Conservation (phyloP, 768 basidiomycete genomes). For the Lactarius sanguifluus region DNA sequence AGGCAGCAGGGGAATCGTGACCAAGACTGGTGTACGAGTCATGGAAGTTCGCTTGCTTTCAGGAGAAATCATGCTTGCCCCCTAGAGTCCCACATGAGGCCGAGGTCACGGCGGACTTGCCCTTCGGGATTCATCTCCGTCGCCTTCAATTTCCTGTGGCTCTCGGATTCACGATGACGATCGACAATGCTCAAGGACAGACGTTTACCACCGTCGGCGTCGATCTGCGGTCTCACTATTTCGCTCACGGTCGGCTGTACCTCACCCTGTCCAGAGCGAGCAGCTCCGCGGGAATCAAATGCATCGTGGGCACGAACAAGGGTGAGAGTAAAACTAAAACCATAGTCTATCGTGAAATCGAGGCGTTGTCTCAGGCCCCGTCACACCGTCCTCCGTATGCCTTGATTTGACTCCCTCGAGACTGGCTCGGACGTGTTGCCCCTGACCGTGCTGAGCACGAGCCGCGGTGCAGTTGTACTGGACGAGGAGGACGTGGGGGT, state of each 20-base stretch:
- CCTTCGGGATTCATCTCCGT: background rate
- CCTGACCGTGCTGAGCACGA: conserved; percentile 40
- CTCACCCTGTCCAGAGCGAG: background rate
- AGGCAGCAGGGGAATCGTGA: background rate
- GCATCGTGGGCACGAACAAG: background rate
- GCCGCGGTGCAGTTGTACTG: conserved; percentile 40
- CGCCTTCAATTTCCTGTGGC: background rate
- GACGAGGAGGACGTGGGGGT: conserved; percentile 18
- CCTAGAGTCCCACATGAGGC: background rate
- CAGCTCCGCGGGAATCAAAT: background rate
- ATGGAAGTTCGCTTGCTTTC: background rate
- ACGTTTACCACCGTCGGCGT: background rate
- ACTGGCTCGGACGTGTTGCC: conserved; percentile 36
- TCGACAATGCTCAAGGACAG: background rate
- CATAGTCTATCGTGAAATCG: background rate
- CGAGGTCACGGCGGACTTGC: no score
- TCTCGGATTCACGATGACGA: conserved; percentile 5
- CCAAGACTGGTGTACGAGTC: background rate
- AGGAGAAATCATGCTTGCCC: background rate
- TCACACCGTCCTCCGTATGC: background rate
- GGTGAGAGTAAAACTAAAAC: background rate
- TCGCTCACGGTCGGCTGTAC: background rate
- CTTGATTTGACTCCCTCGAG: background rate
- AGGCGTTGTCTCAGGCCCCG: background rate
- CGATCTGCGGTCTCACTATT: background rate